phyloP scores from a whole-genome alignment of 164 flowering plant genomes.

The Pachysandra terminalis region DNA sequence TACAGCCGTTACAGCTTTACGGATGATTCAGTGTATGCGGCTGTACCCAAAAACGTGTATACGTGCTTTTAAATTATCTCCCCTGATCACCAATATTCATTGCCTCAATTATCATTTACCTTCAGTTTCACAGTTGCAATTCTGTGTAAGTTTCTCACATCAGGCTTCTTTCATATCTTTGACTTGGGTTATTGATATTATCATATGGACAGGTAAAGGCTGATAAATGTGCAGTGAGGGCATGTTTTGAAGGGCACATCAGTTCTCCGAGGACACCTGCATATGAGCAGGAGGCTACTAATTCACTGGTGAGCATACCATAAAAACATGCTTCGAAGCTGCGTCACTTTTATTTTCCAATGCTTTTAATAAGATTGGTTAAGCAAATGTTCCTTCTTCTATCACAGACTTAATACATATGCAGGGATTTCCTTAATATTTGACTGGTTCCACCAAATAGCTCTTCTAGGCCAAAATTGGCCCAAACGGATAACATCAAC shows the following conservation, averaged over 20 bases:
- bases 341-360: too few species aligned
- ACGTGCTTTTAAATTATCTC: too few species aligned
- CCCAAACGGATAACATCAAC: not conserved
- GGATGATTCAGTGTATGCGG: too few species aligned
- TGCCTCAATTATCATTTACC: too few species aligned
- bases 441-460: too few species aligned
- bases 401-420: not conserved
- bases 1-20: too few species aligned
- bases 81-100: too few species aligned
- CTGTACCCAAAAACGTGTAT: too few species aligned
- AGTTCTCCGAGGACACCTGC: slow-evolving; percentile 59
- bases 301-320: slow-evolving; percentile 57
- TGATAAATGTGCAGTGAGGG: slow-evolving; percentile 46
- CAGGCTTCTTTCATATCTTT: not conserved
- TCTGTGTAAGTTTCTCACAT: not conserved
- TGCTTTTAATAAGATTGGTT: not conserved
- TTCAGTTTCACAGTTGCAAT: too few species aligned
- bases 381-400: not conserved
- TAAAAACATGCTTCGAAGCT: not conserved
- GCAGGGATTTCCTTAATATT: not conserved
- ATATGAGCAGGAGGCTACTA: slow-evolving; percentile 47
- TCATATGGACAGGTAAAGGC: slow-evolving; percentile 71
- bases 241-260: slow-evolving; percentile 25
- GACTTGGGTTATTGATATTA: not conserved
- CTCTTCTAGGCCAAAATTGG: too few species aligned